Evolutionary conservation across 2,329 filamentous ascomycete species (phyloP).

Genomic region (Cladosporium sp.): DNA sequence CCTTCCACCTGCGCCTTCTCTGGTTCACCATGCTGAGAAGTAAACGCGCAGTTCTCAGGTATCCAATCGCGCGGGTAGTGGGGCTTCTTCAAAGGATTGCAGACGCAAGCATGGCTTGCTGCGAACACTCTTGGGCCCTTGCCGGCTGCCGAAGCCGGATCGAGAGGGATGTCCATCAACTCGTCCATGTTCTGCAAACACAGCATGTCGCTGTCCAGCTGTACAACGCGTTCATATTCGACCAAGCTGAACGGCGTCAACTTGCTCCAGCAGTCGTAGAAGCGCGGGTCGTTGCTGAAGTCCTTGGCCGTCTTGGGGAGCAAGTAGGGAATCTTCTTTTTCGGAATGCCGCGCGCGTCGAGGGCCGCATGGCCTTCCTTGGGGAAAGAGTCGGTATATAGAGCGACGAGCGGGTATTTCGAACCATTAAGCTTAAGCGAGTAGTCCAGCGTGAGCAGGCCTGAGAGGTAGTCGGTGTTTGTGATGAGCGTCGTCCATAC

Average conservation of each 20-base stretch:
- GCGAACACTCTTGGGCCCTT: slow-evolving; percentile 68
- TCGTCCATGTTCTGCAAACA: slow-evolving; percentile 84
- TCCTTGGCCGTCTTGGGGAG: slow-evolving; percentile 62
- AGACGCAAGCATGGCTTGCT: slow-evolving; percentile 78
- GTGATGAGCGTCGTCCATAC: slow-evolving; percentile 89
- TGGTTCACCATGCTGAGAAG: slow-evolving; percentile 50
- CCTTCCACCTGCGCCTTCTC: slow-evolving; percentile 50
- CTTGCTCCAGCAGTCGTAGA: slow-evolving; percentile 90
- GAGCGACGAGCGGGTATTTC: slow-evolving; percentile 72
- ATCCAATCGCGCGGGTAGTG: slow-evolving; percentile 76
- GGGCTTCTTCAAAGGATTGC: slow-evolving; percentile 72
- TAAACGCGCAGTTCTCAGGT: slow-evolving; percentile 59
- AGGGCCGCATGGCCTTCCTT: slow-evolving; percentile 65
- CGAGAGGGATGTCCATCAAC: slow-evolving; percentile 76
- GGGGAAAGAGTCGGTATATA: slow-evolving; percentile 78
- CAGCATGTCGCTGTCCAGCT: slow-evolving; percentile 87
- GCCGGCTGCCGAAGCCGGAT: slow-evolving; percentile 50
- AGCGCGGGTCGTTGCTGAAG: slow-evolving; percentile 74
- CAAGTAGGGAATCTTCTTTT: slow-evolving; percentile 68
- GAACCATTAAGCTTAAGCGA: slow-evolving; percentile 63
- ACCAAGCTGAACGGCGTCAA: slow-evolving; percentile 71
- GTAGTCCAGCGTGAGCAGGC: slow-evolving; percentile 76
- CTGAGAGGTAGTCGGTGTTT: slow-evolving; percentile 75
- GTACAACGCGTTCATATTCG: slow-evolving; percentile 75
- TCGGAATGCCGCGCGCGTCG: slow-evolving; percentile 62